Percentiles rank a stretch among this genome's conserved stretches.
Evolutionary conservation across 2,329 filamentous ascomycete species (phyloP).

Genomic region (Trichophyton simii): DNA sequence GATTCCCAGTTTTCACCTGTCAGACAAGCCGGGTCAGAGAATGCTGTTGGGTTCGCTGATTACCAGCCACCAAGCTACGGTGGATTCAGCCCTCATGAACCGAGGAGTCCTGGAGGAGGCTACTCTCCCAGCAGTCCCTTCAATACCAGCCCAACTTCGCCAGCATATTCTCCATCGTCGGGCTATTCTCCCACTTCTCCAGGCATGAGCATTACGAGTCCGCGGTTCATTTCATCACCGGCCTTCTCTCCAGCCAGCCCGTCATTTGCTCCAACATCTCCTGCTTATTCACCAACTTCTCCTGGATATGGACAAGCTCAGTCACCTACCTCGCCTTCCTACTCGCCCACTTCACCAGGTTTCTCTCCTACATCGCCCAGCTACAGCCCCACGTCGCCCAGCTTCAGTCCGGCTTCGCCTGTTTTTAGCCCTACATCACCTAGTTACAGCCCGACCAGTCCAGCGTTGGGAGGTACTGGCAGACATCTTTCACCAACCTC

Average conservation of each 20-base stretch:
- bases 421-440: slow-evolving; percentile 46
- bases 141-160: slow-evolving; percentile 58
- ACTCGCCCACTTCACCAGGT: slow-evolving; percentile 44
- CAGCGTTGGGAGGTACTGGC: slow-evolving; percentile 30
- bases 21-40: slow-evolving; percentile 53
- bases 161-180: slow-evolving; percentile 49
- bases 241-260: slow-evolving; percentile 44
- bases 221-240: slow-evolving; percentile 43
- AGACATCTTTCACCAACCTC: slow-evolving; percentile 34
- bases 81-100: slow-evolving; percentile 55
- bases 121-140: slow-evolving; percentile 63
- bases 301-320: slow-evolving; percentile 46
- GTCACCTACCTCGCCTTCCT: slow-evolving; percentile 49
- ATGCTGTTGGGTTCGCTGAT: slow-evolving; percentile 44
- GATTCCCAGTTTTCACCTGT: slow-evolving; percentile 59
- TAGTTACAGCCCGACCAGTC: slow-evolving; percentile 45
- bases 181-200: slow-evolving; percentile 67
- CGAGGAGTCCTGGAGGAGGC: slow-evolving; percentile 50
- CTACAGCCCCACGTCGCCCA: slow-evolving; percentile 49
- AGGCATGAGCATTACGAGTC: slow-evolving; percentile 45
- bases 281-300: slow-evolving; percentile 41
- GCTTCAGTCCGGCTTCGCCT: slow-evolving; percentile 40
- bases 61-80: slow-evolving; percentile 60
- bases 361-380: slow-evolving; percentile 48
- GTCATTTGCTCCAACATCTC: slow-evolving; percentile 50